A percentile compares a stretch with the other conserved stretches of the same genome.
phyloP scores from a whole-genome alignment of 73 alveolate genomes.

The Paramecium pentaurelia region DNA sequence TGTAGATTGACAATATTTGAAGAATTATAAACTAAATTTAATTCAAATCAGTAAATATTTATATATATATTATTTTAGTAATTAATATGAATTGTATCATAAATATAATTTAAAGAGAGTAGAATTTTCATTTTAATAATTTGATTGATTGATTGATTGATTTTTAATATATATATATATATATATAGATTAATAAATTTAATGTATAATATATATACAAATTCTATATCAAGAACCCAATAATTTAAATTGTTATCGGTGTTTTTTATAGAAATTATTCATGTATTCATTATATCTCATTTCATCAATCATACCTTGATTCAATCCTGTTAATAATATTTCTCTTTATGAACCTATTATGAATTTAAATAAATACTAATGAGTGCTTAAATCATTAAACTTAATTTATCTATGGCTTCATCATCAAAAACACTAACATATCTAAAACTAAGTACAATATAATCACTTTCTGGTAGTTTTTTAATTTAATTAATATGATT shows the following conservation, averaged over 20 bases:
- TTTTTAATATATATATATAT: background rate
- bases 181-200: background rate
- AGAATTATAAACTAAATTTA: background rate
- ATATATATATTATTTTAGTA: background rate
- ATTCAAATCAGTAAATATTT: background rate
- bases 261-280: background rate
- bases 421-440: background rate
- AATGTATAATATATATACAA: background rate
- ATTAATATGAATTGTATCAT: background rate
- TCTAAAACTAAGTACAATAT: conserved; percentile 26
- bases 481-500: background rate
- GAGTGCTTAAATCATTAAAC: background rate
- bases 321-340: background rate
- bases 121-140: background rate
- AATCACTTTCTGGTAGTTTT: conserved; percentile 21
- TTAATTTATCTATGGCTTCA: background rate
- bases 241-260: background rate
- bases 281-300: conserved; percentile 5
- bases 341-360: background rate
- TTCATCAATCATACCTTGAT: background rate
- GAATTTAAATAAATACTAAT: background rate
- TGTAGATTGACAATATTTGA: background rate
- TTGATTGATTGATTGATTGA: background rate
- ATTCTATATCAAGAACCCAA: background rate
- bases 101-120: background rate